Base-by-base conservation (phyloP, 352 stramenopile species). In the Phytopythium vexans region DNA sequence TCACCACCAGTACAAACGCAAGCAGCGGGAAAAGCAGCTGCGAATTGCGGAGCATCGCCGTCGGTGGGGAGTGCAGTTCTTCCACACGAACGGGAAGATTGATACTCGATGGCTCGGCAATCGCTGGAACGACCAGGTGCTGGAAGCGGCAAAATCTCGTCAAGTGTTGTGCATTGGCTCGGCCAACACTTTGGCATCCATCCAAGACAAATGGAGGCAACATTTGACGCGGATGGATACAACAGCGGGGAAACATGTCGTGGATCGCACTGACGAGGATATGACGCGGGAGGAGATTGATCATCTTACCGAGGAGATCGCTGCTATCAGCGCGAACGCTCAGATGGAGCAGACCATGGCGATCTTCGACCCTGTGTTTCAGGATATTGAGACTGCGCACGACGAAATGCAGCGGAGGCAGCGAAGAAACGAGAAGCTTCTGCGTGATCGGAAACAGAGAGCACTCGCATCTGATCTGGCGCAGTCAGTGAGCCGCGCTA, bases 311-410 rank as follows among this genome's bases (percentile, higher is more conserved):
- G 35, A 43, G 4, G 48, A 54, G 21, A 45, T 54, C 6, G 38
- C 48, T 15, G 21, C 37, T 14, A 21, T 54, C 7, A 54, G 36
- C 16, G 48, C 48, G n/a, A 54, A 14, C 31, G 54, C 66, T 16
- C 74, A 89, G 52, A 81, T 84, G 8, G 66, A 89, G 27, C 78
- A 89, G 37, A 82, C 73, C 0, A 69, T 78, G 10, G 57, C 59
- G 8, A 72, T 93, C 3, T 90, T 93, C 59, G 66, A 81, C 7
- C 78, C 80, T 1, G 64, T 91, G 1, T 83, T 90, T 27, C 52
- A 66, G 33, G 67, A 82, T 37, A 70, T 88, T 12, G 74, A 88
- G 51, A 55, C 36, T 14, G 62, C 68, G 10, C 84, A 77, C 39
- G n/a, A 70, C 16, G 40, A 54, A 12, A 59, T 83, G n/a, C 75